Evolutionary conservation across 805 yeast species (phyloP), one percentile per base, ranked within the genome.

Genomic region (Myxozyma mucilagina): DNA sequence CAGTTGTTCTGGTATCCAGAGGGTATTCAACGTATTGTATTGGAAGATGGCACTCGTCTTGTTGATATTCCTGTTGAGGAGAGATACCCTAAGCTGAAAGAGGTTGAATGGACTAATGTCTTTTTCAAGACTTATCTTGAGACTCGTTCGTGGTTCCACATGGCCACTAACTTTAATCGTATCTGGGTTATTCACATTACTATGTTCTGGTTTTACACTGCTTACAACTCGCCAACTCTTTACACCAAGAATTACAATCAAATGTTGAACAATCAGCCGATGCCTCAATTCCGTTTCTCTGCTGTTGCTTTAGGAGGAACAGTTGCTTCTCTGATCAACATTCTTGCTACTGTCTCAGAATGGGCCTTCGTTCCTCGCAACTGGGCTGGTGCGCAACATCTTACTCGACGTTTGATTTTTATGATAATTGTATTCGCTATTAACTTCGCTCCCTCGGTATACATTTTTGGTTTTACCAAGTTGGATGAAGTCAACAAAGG

Each of bases 1-100:
- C 99, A 94, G 81, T 82, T 94, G 70, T 94, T 96, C 79, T 94
- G 99, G 99, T 94, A 96, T 78, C 97, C 98, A 51, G 98, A 96
- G 79, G 99, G 99, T 82, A 89, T 94, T 67, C 87, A 96, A 62
- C 87, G 94, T 77, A 92, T 94, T 70, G 83, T 87, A 53, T 84
- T 93, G 71, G 94, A 88, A 73, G 98, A 94, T 74, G 97, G 97
- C 68, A 81, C 96, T 18, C 86, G 97, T 74, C 80, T 94, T 69
- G 89, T 92, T 55, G 98, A 94, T 70, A 78, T 92, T 70, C 96
- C 97, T 41, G 83, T 85, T 60, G 90, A 85, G 71, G 97, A 94
- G 78, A 88, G 99, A 76, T 96, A 85, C 74, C 81, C 85, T 71
- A 85, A 88, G 75, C 82, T 94, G 62, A 97, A 97, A 69, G 97